Base-by-base conservation (phyloP, 257 asterid genomes). In the Paraleonurus japonicus region DNA sequence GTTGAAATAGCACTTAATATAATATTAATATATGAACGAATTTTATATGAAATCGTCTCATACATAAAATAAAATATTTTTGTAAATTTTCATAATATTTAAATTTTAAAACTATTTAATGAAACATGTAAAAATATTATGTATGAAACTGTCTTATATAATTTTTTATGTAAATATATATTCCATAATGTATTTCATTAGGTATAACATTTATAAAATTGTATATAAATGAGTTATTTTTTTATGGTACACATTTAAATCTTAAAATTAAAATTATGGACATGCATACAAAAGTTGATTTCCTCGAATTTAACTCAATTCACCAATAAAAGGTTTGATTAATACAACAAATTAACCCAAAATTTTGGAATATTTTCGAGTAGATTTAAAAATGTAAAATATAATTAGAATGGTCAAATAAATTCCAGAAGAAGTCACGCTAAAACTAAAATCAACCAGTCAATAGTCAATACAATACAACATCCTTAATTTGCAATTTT, bases 371-470 rank as follows among this genome's bases (percentile, higher is more conserved):
- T 43, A 11, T 1, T 43, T 43, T 43, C 50, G 4, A 43, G 9
- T 33, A 43, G 16, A 43, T 43, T 12, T 12, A 43, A 43, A 43
- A 17, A 53, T 17, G 19, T 19, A 6, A 26, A 17, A 45, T 32
- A 32, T 32, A 0, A 6, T 4, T 4, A 4, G 9, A 32, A 35
- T 35, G 43, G 76, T 71, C 51, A 61, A 71, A 30, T 47, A 59
- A 43, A 71, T 28, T 71, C 13, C 26, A 37, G 47, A 50, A 11
- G 32, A 66, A 32, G 77, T 65, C 72, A 45, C 69, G 47, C 16
- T 13, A 11, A 63, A 39, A 1, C 54, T 4, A 53, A 53, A 65
- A 24, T 47, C 23, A 45, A 28, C 1, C 17, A 17, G 76, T 69
- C 26, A 69, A 65, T 28, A 24, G 76, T 69, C 35, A 75, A 66